Conservation (phyloP, 192 early-diverging fungal species). For the Dissophora globulifera region DNA sequence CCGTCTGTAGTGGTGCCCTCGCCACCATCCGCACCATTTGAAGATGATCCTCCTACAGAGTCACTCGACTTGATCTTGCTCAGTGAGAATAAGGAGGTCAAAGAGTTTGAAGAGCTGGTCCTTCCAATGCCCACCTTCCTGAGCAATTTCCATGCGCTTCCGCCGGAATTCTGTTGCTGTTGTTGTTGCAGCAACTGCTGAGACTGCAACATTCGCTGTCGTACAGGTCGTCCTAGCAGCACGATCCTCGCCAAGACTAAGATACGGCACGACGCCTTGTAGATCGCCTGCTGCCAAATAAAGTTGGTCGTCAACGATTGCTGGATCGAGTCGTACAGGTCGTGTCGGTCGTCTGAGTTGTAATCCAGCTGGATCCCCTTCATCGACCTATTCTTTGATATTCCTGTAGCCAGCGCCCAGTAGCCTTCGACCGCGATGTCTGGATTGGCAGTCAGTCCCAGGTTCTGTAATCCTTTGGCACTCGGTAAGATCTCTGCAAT, state of each 20-base stretch:
- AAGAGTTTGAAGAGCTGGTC: neutral
- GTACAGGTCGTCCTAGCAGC: slow-evolving; percentile 32
- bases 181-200: slow-evolving; percentile 7
- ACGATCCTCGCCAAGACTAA: slow-evolving; percentile 50
- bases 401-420: slow-evolving; percentile 37
- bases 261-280: slow-evolving; percentile 44
- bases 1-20: neutral
- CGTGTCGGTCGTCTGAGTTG: slow-evolving; percentile 55
- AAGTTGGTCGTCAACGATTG: slow-evolving; percentile 52
- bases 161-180: neutral
- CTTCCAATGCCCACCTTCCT: neutral
- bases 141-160: slow-evolving; percentile 16
- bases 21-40: neutral
- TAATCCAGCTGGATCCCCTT: slow-evolving; percentile 59
- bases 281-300: slow-evolving; percentile 49
- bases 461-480: slow-evolving; percentile 49
- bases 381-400: slow-evolving; percentile 50
- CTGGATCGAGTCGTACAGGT: slow-evolving; percentile 55
- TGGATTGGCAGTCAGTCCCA: slow-evolving; percentile 44
- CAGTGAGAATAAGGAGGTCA: neutral
- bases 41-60: neutral
- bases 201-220: slow-evolving; percentile 4
- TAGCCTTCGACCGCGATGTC: slow-evolving; percentile 54
- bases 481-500: slow-evolving; percentile 40
- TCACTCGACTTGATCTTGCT: neutral